Conservation (phyloP, 768 basidiomycete genomes). For the Lentinula edodes region DNA sequence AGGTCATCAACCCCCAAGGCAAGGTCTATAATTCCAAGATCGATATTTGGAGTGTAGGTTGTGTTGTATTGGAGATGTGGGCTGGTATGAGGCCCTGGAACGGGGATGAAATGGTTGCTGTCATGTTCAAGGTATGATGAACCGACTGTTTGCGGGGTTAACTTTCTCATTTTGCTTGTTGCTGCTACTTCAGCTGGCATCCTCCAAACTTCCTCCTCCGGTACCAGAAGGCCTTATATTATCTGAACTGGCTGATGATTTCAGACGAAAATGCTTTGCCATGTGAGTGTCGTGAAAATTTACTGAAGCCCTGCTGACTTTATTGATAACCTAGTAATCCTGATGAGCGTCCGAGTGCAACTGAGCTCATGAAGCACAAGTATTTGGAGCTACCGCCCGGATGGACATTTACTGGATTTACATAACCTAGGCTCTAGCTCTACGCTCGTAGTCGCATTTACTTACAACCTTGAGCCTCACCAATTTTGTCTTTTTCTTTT, state of each 20-base stretch:
- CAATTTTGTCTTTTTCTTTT: not conserved
- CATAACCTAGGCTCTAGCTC: constrained; percentile 23
- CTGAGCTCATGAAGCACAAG: constrained; percentile 73
- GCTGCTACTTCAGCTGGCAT: constrained; percentile 57
- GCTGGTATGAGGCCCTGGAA: constrained; percentile 94
- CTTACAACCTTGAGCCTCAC: not conserved
- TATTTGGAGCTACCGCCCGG: constrained; percentile 69
- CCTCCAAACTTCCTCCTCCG: constrained; percentile 81
- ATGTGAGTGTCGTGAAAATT: constrained; percentile 46
- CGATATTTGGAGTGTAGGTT: constrained; percentile 98
- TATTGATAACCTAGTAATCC: constrained; percentile 52
- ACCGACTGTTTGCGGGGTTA: not conserved
- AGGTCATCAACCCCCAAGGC: constrained; percentile 82
- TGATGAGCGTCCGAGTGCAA: constrained; percentile 73
- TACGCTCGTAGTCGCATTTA: not conserved
- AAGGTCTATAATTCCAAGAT: constrained; percentile 95
- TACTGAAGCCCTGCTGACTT: constrained; percentile 3
- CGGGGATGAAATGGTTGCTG: constrained; percentile 83
- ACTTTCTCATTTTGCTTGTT: not conserved
- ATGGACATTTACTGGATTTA: constrained; percentile 72
- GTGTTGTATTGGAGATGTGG: constrained; percentile 99
- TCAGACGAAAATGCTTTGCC: constrained; percentile 84
- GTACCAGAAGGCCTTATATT: constrained; percentile 80
- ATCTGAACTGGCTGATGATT: constrained; percentile 74
- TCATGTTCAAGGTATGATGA: constrained; percentile 82